These are phyloP conservation scores for Bruguiera hainesii DNA, from an alignment of 441 rosid genomes.

Conservation along the genomic window DNA sequence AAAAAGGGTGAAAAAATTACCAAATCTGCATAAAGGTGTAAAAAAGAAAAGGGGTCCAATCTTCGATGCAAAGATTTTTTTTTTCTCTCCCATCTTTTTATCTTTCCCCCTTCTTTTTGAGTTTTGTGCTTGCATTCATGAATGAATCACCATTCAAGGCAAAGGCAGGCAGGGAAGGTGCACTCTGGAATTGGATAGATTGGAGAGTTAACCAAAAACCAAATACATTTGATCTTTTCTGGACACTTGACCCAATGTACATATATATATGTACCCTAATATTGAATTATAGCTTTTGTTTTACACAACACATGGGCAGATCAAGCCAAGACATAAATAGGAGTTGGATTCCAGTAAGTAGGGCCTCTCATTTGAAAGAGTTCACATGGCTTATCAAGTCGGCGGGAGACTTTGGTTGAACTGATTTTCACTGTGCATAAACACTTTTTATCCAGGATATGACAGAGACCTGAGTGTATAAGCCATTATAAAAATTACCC, in stretches of 20 bases:
- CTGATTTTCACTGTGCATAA: neutral
- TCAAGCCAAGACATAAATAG: neutral
- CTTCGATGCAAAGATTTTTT: neutral
- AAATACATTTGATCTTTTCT: neutral
- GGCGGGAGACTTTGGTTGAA: conserved; percentile 4
- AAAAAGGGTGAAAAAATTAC: no score
- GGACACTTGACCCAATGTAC: neutral
- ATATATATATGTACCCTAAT: neutral
- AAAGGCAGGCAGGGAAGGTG: no score
- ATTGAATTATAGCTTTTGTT: neutral
- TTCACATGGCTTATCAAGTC: conserved; percentile 1
- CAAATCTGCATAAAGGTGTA: no score
- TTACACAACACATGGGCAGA: neutral
- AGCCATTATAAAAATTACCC: neutral
- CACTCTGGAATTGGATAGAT: no score
- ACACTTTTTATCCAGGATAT: no score
- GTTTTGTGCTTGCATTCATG: neutral
- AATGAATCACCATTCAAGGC: neutral
- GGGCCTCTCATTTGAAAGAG: neutral
- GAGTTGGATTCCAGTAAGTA: neutral
- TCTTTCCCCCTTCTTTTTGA: neutral
- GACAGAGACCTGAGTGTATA: neutral
- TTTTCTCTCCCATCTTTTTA: neutral
- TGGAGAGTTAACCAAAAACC: neutral
- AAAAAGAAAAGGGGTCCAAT: no score